Percentiles rank a stretch among this genome's conserved stretches.
Evolutionary conservation across 805 yeast species (phyloP).

Genomic region (Saturnispora diversa): DNA sequence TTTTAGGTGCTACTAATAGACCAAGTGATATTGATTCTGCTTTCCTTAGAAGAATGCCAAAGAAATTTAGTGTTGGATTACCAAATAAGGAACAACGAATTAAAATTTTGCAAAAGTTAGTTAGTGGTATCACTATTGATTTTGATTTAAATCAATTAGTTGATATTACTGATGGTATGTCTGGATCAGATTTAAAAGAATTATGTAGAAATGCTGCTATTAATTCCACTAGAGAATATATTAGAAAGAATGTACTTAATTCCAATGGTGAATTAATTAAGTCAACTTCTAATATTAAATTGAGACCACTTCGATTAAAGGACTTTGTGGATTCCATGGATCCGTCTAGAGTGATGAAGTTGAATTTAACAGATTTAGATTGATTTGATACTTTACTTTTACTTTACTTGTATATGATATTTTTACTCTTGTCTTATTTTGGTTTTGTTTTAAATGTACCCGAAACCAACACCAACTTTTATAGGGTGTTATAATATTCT

Average conservation of each 20-base stretch:
- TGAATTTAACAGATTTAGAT: constrained; percentile 14
- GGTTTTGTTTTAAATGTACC: constrained; percentile 9
- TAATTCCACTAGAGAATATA: constrained; percentile 79
- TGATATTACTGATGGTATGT: constrained; percentile 57
- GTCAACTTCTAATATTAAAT: constrained; percentile 31
- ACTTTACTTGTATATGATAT: too few species aligned
- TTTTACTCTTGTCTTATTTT: not conserved
- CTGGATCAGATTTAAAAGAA: constrained; percentile 91
- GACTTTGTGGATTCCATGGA: constrained; percentile 48
- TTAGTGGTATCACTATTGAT: constrained; percentile 59
- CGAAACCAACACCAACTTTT: constrained; percentile 2
- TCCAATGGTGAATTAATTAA: constrained; percentile 31
- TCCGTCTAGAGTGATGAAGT: constrained; percentile 16
- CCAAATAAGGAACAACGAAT: constrained; percentile 64
- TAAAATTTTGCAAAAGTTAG: constrained; percentile 60
- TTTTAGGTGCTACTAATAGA: constrained; percentile 92
- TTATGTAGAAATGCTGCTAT: constrained; percentile 90
- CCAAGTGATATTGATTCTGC: constrained; percentile 90
- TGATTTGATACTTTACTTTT: too few species aligned
- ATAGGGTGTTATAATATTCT: not conserved
- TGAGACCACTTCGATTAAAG: constrained; percentile 55
- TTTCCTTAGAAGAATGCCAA: constrained; percentile 87
- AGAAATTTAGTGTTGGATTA: constrained; percentile 68
- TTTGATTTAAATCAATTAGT: constrained; percentile 61
- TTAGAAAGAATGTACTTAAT: constrained; percentile 42